Evolutionary conservation across 352 stramenopile genomes (phyloP), one percentile per base, ranked within the genome.

Genomic region (Phytophthora idaei): DNA sequence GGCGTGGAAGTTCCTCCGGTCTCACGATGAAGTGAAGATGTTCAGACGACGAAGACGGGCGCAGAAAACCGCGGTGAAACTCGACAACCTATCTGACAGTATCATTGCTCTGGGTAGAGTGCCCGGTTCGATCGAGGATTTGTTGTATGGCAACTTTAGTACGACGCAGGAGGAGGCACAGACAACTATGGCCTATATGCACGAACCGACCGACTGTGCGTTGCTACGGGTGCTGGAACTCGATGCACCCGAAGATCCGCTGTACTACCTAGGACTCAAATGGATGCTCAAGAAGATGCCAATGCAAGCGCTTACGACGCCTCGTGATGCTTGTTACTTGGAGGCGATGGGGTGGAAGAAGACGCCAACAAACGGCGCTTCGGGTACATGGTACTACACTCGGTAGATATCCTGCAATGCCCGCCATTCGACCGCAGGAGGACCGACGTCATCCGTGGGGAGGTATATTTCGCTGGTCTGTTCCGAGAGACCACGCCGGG

Each of bases 261-360:
- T 87, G 42, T 74, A 84, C 29, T 87, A 76, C 52, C 27, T 89
- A 11, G 78, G 78, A 3, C 55, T 89, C 34, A 87, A 87, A 52
- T 88, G 81, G 81, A 32, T 69, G 5, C 47, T 82, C 21, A 76
- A 75, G 36, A 72, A 85, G 49, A 64, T 81, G 6, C 71, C 76
- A 28, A 64, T 69, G 29, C 45, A 67, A 17, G 44, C 71, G 2
- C 57, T 78, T 12, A 49, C 69, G 4, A 63, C 54, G 1, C 67
- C 68, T 0, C 54, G 73, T 5, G 73, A 77, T 37, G 49, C 29
- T 15, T 71, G 68, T 28, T 74, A 68, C 25, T 32, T 90, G 0
- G 76, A 89, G 28, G 80, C 79, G 8, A 83, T 81, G 58, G 81
- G 6, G 78, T 86, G 52, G 57, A 69, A 5, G 57, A n/a, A 34